Conservation (phyloP, 192 early-diverging fungal species). For the Entomortierella chlamydospora region DNA sequence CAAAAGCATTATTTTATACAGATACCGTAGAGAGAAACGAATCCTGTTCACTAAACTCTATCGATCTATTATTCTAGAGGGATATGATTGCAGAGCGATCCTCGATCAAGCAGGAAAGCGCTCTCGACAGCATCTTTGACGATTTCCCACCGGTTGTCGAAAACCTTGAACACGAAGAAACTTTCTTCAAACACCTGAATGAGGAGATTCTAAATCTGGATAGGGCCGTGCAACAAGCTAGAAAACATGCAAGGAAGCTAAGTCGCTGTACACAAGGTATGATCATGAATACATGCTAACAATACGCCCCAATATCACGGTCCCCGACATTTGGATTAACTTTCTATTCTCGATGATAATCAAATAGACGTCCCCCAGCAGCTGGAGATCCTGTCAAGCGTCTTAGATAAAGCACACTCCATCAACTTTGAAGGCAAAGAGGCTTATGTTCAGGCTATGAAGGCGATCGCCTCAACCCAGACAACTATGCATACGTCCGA, state of each 20-base stretch:
- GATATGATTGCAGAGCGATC: slow-evolving; percentile 53
- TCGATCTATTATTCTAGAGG: slow-evolving; percentile 18
- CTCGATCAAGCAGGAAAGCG: slow-evolving; percentile 50
- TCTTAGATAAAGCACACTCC: slow-evolving; percentile 20
- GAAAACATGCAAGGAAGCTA: slow-evolving; percentile 31
- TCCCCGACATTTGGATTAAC: neutral
- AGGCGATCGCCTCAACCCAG: slow-evolving; percentile 36
- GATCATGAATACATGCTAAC: neutral
- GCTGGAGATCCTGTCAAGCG: slow-evolving; percentile 23
- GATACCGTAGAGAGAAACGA: neutral
- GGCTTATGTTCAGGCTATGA: slow-evolving; percentile 19
- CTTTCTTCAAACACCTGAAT: slow-evolving; percentile 54
- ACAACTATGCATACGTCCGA: slow-evolving; percentile 44
- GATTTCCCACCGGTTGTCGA: slow-evolving; percentile 28
- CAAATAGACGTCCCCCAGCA: slow-evolving; percentile 51
- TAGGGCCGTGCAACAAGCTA: slow-evolving; percentile 26
- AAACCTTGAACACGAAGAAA: slow-evolving; percentile 56
- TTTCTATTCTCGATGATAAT: neutral
- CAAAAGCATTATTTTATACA: neutral
- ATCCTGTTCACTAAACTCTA: neutral
- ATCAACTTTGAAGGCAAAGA: slow-evolving; percentile 33
- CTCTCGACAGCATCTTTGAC: slow-evolving; percentile 56
- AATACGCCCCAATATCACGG: too few relatives aligned
- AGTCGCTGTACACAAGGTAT: slow-evolving; percentile 49
- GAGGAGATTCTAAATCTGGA: slow-evolving; percentile 46